Evolutionary conservation across 306 rosid species (phyloP), one percentile per base, ranked within the genome.

Genomic region (Benincasa hispida): DNA sequence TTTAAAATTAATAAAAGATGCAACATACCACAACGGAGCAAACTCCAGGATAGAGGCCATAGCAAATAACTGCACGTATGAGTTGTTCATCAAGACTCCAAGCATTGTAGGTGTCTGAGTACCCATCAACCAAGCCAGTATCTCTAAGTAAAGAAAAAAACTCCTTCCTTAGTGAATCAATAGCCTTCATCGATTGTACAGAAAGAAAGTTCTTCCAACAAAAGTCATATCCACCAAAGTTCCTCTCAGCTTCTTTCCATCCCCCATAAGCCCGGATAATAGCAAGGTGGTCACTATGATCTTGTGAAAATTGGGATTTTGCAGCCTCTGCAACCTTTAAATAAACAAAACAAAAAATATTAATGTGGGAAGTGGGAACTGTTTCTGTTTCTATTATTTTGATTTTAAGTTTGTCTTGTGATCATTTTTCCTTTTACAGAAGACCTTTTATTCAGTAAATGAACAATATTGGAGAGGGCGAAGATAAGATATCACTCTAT

Each of bases 171-270:
- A 95, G 93, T 75, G 98, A 89, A 87, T 92, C 99, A 79, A 95
- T 89, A 59, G 92, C 98, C 86, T 92, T 95, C 96, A 95, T 87
- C 25, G 99, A 92, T 81, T 90, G 98, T 5, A 66, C 84, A 61
- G 98, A 95, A 73, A 90, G 91, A 79, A 95, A 92, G 56, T 92
- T 90, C 79, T 87, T 95, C 99, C 99, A 92, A 85, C 98, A 94
- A 82, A 90, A 94, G 67, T 94, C 99, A 80, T 87, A 83, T 77
- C 93, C 97, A 80, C 85, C 88, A 73, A 59, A 84, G 84, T 87
- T 87, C 77, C 83, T 79, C 84, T 92, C 99, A 78, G 97, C 99
- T 76, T 82, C 87, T 83, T 80, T 90, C 97, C 97, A 95, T 66
- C 90, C 96, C 86, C 86, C 93, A 68, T 87, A 90, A 59, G 99